These are phyloP conservation scores for Coemansia sp. DNA, from an alignment of 192 early-diverging fungal species.

Conservation along the genomic window DNA sequence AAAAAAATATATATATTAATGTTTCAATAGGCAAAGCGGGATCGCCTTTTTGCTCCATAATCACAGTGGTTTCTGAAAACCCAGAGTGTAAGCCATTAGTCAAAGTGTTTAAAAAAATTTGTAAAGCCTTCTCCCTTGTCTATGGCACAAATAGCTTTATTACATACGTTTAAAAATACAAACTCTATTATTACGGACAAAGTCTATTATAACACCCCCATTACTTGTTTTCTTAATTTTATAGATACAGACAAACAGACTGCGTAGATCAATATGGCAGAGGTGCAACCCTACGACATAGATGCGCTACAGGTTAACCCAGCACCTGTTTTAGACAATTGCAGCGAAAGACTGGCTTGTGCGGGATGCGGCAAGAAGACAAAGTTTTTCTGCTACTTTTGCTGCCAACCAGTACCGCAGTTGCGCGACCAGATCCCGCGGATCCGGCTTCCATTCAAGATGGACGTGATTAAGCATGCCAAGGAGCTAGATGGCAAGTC, in stretches of 20 bases:
- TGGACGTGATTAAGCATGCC: slow-evolving; percentile 79
- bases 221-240: too few species aligned
- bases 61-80: too few species aligned
- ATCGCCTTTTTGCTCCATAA: too few species aligned
- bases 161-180: too few species aligned
- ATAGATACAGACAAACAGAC: too few species aligned
- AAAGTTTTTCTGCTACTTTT: slow-evolving; percentile 73
- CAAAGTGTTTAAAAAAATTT: too few species aligned
- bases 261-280: slow-evolving; percentile 22
- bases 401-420: slow-evolving; percentile 55
- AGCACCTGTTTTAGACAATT: slow-evolving; percentile 25
- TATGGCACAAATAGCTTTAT: too few species aligned
- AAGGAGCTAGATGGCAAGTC: slow-evolving; percentile 80
- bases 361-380: slow-evolving; percentile 59
- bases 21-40: too few species aligned
- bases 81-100: too few species aligned
- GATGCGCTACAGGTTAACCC: slow-evolving; percentile 21
- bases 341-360: slow-evolving; percentile 53
- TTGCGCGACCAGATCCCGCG: slow-evolving; percentile 54
- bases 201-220: too few species aligned
- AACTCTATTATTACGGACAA: too few species aligned
- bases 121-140: too few species aligned
- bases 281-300: slow-evolving; percentile 30
- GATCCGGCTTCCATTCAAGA: slow-evolving; percentile 64
- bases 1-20: not conserved